A percentile compares a stretch with the other conserved stretches of the same genome.
phyloP scores from a whole-genome alignment of 441 rosid genomes.

The Manihot esculenta region DNA sequence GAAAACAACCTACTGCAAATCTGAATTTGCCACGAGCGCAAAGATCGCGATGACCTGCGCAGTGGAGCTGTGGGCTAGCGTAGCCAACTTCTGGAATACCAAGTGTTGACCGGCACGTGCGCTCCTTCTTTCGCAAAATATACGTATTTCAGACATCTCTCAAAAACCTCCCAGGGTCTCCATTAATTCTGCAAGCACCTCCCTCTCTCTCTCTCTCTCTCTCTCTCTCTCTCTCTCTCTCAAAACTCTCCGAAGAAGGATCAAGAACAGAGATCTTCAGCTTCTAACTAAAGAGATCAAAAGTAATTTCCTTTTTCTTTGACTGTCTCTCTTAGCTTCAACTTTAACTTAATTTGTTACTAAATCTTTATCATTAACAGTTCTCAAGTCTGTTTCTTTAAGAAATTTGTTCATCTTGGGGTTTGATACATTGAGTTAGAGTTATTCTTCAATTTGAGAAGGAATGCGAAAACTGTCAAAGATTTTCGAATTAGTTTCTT shows the following conservation, averaged over 20 bases:
- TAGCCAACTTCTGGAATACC: neutral
- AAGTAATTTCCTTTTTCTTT: slow-evolving; percentile 5
- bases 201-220: neutral
- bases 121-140: slow-evolving; percentile 9
- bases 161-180: neutral
- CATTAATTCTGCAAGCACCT: neutral
- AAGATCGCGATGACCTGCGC: neutral
- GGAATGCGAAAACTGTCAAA: neutral
- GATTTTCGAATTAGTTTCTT: slow-evolving; percentile 5
- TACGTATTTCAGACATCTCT: slow-evolving; percentile 12
- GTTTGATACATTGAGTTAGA: neutral
- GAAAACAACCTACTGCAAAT: neutral
- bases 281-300: slow-evolving; percentile 7
- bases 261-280: slow-evolving; percentile 10
- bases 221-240: neutral
- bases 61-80: neutral
- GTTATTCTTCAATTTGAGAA: neutral
- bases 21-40: neutral
- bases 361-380: neutral
- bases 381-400: neutral
- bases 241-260: neutral
- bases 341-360: neutral
- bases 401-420: slow-evolving; percentile 4
- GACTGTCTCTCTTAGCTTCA: neutral
- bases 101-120: slow-evolving; percentile 27